Percentiles rank a stretch among this genome's conserved stretches.
Evolutionary conservation across 108 stramenopile genomes (phyloP).

Genomic region (Skeletonema menzelii): DNA sequence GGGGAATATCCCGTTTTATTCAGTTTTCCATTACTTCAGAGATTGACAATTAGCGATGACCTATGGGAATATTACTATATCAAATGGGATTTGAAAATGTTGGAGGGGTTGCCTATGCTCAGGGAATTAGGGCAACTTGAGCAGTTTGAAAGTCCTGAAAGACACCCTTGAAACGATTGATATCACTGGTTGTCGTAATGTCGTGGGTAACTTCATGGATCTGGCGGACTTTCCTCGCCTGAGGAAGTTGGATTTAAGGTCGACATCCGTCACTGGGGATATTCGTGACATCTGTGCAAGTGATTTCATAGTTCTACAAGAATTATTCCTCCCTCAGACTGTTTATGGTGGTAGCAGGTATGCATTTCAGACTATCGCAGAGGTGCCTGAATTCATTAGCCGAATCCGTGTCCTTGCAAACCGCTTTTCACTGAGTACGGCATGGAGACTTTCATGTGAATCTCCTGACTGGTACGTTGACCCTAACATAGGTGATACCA

Average conservation of each 20-base stretch:
- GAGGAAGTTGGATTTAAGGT: not conserved
- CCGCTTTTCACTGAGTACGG: not conserved
- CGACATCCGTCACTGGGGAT: slow-evolving; percentile 1
- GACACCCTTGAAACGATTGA: not conserved
- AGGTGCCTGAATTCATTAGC: not conserved
- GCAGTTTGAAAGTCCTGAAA: not conserved
- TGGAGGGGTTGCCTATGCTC: not conserved
- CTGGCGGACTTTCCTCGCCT: slow-evolving; percentile 9
- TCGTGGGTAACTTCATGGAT: slow-evolving; percentile 8
- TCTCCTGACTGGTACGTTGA: not conserved
- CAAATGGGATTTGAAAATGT: slow-evolving; percentile 1
- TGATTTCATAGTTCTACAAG: not conserved
- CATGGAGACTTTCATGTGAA: not conserved
- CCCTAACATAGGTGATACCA: not conserved
- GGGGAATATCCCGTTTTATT: not conserved
- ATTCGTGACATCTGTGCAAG: not conserved
- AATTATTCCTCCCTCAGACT: not conserved
- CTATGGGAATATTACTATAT: not conserved
- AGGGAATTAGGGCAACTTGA: not conserved
- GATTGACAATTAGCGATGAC: not conserved
- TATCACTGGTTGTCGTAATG: not conserved
- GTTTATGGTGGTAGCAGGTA: not conserved
- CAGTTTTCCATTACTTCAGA: not conserved
- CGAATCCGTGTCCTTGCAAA: not conserved
- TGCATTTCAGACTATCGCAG: not conserved